Evolutionary conservation across 2,329 filamentous ascomycete species (phyloP).

Genomic region (Bipolaris victoriae): DNA sequence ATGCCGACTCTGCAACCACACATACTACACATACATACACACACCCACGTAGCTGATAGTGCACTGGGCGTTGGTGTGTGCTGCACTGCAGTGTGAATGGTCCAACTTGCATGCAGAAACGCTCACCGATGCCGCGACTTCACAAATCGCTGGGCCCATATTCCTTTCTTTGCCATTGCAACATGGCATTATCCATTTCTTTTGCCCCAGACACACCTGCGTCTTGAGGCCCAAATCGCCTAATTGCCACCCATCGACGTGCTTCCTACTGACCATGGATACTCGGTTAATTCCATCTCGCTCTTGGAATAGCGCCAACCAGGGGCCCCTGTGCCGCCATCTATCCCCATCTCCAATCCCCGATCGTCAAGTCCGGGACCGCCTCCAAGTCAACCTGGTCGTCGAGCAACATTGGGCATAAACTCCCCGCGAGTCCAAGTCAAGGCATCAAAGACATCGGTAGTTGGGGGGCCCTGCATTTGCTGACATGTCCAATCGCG

Average conservation of each 20-base stretch:
- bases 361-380: neutral
- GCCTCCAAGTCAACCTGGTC: neutral
- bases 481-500: neutral
- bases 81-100: neutral
- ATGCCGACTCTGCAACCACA: constrained; percentile 25
- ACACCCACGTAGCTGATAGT: neutral
- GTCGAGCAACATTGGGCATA: neutral
- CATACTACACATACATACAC: no score
- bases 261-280: neutral
- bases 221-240: neutral
- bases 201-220: neutral
- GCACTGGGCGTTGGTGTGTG: constrained; percentile 15
- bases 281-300: neutral
- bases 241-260: neutral
- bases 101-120: neutral
- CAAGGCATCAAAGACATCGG: neutral
- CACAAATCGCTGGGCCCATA: neutral
- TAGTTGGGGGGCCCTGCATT: neutral
- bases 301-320: neutral
- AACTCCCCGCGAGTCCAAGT: neutral
- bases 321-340: neutral
- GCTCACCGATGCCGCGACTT: neutral
- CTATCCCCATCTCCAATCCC: neutral
- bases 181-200: neutral
- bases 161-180: neutral